Percentiles rank a stretch among this genome's conserved stretches.
phyloP scores from a whole-genome alignment of 2,329 filamentous ascomycete species.

The Calonectria naviculata region DNA sequence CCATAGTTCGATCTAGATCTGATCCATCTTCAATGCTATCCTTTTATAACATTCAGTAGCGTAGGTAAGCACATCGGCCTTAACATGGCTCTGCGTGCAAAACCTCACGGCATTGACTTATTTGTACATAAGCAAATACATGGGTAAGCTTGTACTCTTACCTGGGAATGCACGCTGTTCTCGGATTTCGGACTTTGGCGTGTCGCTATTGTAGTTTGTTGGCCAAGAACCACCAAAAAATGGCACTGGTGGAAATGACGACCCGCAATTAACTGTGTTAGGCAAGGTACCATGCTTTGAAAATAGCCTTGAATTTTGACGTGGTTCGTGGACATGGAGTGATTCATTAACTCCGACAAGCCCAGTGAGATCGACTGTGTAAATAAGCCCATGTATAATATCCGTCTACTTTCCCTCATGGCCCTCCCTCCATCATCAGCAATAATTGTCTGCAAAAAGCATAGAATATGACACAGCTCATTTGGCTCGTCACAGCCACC shows the following conservation, averaged over 20 bases:
- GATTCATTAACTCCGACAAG: not conserved
- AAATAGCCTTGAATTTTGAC: not conserved
- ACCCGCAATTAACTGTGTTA: not conserved
- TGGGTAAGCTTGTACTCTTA: no score
- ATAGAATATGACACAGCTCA: constrained; percentile 27
- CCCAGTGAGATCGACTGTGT: no score
- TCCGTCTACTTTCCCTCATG: not conserved
- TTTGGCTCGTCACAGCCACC: constrained; percentile 48
- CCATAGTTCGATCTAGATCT: no score
- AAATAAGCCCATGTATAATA: not conserved
- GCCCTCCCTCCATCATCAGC: not conserved
- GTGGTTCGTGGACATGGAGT: not conserved
- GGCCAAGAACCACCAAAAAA: not conserved
- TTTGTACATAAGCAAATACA: no score
- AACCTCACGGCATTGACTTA: no score
- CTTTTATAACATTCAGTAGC: no score
- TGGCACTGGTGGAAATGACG: not conserved
- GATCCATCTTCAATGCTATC: no score
- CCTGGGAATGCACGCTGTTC: no score
- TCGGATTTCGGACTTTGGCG: no score
- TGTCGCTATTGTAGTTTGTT: no score
- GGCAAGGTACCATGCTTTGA: not conserved
- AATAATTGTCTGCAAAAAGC: not conserved
- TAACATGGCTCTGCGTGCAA: no score
- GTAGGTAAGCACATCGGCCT: no score